phyloP scores from a whole-genome alignment of 805 yeast species.

The Teunomyces lycoperdinae region DNA sequence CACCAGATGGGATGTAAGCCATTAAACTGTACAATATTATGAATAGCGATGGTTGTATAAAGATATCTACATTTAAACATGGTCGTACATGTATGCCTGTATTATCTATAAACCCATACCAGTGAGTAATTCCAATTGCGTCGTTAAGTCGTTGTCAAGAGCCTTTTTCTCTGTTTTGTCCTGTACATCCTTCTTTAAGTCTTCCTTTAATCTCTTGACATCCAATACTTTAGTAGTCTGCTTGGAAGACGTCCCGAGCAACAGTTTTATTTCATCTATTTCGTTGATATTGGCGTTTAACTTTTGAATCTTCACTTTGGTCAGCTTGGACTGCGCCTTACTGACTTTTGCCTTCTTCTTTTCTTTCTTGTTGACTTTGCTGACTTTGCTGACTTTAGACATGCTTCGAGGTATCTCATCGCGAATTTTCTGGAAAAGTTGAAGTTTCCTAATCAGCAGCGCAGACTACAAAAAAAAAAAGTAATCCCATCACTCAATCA shows the following conservation, averaged over 20 bases:
- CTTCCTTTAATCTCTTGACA: conserved; percentile 32
- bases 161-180: conserved; percentile 24
- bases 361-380: conserved; percentile 1
- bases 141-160: conserved; percentile 41
- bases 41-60: too few species aligned
- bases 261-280: conserved; percentile 18
- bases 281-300: conserved; percentile 28
- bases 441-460: neutral
- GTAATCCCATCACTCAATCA: conserved; percentile 4
- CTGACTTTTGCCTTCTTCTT: conserved; percentile 1
- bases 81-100: neutral
- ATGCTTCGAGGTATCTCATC: neutral
- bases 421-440: neutral
- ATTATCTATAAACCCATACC: conserved; percentile 34
- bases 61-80: too few species aligned
- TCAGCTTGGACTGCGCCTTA: conserved; percentile 10
- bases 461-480: conserved; percentile 1
- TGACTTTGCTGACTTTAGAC: neutral
- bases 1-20: too few species aligned
- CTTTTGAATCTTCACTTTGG: conserved; percentile 21
- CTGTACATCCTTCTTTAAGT: conserved; percentile 36
- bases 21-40: too few species aligned
- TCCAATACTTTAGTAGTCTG: conserved; percentile 29
- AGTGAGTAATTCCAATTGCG: conserved; percentile 47
- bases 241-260: conserved; percentile 12